phyloP scores from a whole-genome alignment of 345 rosid genomes.

The Raphanus sativus region DNA sequence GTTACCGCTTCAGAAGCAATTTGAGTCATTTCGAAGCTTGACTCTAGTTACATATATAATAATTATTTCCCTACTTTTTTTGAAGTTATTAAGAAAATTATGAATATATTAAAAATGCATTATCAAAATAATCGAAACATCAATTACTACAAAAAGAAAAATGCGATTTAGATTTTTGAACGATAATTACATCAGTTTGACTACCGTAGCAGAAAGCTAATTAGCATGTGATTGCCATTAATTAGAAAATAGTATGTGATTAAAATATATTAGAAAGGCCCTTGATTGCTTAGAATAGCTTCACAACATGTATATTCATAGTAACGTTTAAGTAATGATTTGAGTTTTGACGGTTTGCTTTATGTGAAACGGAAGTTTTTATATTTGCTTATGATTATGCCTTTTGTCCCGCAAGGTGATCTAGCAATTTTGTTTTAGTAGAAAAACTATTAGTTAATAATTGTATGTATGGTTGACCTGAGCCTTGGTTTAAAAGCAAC shows the following conservation, averaged over 20 bases:
- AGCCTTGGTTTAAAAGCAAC: conserved; percentile 41
- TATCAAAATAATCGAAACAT: not conserved
- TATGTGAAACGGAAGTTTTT: no score
- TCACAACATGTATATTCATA: no score
- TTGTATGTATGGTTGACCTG: not conserved
- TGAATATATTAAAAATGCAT: not conserved
- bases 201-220: not conserved
- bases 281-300: not conserved
- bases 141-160: not conserved
- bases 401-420: not conserved
- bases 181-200: not conserved
- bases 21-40: not conserved
- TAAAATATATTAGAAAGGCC: not conserved
- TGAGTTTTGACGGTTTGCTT: no score
- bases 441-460: not conserved
- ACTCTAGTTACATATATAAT: not conserved
- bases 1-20: not conserved
- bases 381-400: no score
- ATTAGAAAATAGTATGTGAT: not conserved
- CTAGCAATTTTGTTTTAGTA: not conserved
- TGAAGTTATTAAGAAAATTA: not conserved
- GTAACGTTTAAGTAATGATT: no score
- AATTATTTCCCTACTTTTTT: not conserved
- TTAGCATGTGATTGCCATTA: not conserved
- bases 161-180: not conserved